Conservation (phyloP, 129 eudicot species). For the Glebionis coronaria region DNA sequence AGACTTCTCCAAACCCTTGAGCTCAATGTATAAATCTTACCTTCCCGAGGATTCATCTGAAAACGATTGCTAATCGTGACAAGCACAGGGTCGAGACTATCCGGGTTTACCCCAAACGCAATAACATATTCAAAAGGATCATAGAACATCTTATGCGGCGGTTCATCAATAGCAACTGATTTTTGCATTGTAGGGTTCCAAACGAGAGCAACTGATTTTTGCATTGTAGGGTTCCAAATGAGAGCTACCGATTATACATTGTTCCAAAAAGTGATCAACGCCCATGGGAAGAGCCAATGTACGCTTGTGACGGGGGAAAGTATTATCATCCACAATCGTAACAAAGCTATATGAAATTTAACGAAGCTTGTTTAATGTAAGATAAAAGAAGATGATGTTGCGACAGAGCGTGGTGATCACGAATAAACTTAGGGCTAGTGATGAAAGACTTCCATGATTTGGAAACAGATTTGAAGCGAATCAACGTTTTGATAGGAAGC, state of each 20-base stretch:
- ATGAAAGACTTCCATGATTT: too few species aligned
- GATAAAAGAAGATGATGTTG: too few species aligned
- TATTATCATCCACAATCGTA: too few species aligned
- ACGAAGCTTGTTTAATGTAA: too few species aligned
- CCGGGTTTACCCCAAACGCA: not conserved
- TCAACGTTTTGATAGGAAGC: too few species aligned
- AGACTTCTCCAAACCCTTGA: not conserved
- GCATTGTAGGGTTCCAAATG: not conserved
- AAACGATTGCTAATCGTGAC: not conserved
- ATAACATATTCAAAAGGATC: too few species aligned
- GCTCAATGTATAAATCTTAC: not conserved
- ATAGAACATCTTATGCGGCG: not conserved
- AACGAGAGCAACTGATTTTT: not conserved
- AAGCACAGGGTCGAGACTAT: not conserved
- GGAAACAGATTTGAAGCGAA: too few species aligned
- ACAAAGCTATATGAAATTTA: too few species aligned
- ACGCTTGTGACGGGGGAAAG: too few species aligned
- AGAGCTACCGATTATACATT: not conserved
- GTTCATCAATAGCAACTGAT: not conserved
- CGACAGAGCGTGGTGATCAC: too few species aligned
- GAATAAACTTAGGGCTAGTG: too few species aligned
- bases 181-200: not conserved
- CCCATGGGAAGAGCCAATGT: too few species aligned
- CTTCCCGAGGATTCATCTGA: not conserved
- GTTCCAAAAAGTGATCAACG: not conserved